Evolutionary conservation across 2,329 filamentous ascomycete genomes (phyloP).

Genomic region (Aspergillus sojae): DNA sequence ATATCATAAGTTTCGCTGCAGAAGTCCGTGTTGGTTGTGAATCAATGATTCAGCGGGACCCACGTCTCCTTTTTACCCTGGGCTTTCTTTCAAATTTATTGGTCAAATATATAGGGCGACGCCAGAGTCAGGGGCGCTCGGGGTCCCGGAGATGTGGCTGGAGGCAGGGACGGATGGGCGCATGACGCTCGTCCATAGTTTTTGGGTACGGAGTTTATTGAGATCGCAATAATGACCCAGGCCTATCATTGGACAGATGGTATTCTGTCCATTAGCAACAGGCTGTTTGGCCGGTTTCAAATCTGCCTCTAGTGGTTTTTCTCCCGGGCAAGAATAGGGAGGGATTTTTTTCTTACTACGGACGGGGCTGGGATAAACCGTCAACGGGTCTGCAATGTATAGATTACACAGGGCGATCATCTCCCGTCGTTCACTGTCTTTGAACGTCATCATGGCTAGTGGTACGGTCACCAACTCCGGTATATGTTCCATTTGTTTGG

Average conservation of each 20-base stretch:
- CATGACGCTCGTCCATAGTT: constrained; percentile 6
- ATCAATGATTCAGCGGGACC: constrained; percentile 15
- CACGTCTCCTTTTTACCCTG: constrained; percentile 15
- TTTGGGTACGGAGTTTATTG: background rate
- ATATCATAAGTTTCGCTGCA: constrained; percentile 14
- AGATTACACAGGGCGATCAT: constrained; percentile 6
- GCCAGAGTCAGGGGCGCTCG: constrained; percentile 8
- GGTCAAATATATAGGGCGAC: constrained; percentile 5
- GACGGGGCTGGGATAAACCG: background rate
- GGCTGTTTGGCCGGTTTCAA: constrained; percentile 1
- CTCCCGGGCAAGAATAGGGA: constrained; percentile 1
- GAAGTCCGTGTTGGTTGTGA: constrained; percentile 24
- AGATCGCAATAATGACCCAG: background rate
- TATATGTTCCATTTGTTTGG: background rate
- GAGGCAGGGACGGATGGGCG: background rate
- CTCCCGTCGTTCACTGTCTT: background rate
- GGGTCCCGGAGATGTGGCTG: constrained; percentile 7
- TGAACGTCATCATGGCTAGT: background rate
- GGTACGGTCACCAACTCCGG: background rate
- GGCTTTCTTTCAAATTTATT: background rate
- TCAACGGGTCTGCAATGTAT: background rate
- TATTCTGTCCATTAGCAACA: background rate
- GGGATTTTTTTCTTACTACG: background rate
- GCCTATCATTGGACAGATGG: background rate
- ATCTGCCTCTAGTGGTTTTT: background rate